Evolutionary conservation across 257 asterid species (phyloP), one percentile per base, ranked within the genome.

Genomic region (Fraxinus cuspidata): DNA sequence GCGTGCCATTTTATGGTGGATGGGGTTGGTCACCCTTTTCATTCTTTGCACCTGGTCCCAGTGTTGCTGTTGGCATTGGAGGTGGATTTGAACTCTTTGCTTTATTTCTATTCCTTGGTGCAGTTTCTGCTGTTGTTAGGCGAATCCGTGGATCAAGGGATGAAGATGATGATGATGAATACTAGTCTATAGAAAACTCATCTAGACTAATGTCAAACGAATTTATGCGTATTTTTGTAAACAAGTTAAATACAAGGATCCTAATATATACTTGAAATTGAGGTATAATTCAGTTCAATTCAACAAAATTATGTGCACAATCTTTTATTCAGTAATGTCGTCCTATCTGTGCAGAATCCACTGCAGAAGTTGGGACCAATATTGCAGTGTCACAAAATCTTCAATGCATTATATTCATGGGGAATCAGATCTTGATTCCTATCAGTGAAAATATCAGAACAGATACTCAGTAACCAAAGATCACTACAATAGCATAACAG

Each of bases 1-100:
- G 65, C 2, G 65, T 19, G 65, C 65, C 65, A 56, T 56, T 56
- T n/a, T 58, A 58, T 23, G 66, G 66, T 21, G 66, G 66, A 21
- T 58, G 66, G 66, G 66, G 66, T 58, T 58, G 66, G 66, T 58
- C 66, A 2, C 66, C 66, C 66, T 58, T 58, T 58, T 58, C 66
- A 8, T 58, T 58, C 28, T 58, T 58, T 21, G 13, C 15, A 1
- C 66, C 66, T 0, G 66, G 66, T 58, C 66, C 66, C 4, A n/a
- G 31, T 23, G 66, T 58, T 58, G 66, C 66, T 58, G 13, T 58
- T n/a, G 66, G 66, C 12, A 1, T 58, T 58, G 31, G 66, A 58
- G 66, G 66, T 58, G 66, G 66, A 58, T 58, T 58, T 23, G 66
- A 58, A 8, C 28, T 58, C 29, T 58, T 58, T 23, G 66, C 66